Evolutionary conservation across 1,284 basidiomycete species (phyloP), one percentile per base, ranked within the genome.

Genomic region (Boletus holoroseus): DNA sequence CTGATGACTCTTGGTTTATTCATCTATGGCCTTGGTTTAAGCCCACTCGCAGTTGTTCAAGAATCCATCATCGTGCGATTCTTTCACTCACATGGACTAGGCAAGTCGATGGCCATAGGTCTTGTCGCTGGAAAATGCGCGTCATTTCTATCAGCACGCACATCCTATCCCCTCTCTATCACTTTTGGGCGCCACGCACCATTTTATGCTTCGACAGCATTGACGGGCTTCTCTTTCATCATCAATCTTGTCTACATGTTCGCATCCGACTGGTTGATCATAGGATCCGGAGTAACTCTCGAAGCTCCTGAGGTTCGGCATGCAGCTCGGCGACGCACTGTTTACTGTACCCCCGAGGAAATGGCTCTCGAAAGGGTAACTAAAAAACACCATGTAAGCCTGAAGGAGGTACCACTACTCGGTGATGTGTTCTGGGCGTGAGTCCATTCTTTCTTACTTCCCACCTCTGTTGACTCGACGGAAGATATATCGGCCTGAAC

Each of bases 361-460:
- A 74, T 81, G 59, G 83, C 81, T n/a, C 64, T 86, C 49, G 74
- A 81, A 58, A 78, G 75, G 53, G 82, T 85, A 6, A 82, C 83
- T 7, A 75, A 75, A 58, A 85, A 85, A 67, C 76, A 76, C 32
- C 75, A 70, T 59, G 83, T 88, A 15, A 73, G 77, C 51, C 59
- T 87, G 32, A 69, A 69, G 40, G 77, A 85, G 54, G 74, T 88
- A 36, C 75, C 78, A 1, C 77, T 78, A 54, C 72, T 91, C 5
- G 88, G 87, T 7, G 88, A 90, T 61, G 74, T 87, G 9, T 91
- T 90, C 61, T 91, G 87, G 86, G 77, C 83, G 76, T 88, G 68
- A 71, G 83, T 70, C 0, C 32, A 35, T 54, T 15, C 32, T 26
- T 28, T 30, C 31, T 39, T 22, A 11, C 15, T 27, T 15, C 30